A percentile compares a stretch with the other conserved stretches of the same genome.
Conservation (phyloP, 768 basidiomycete species). For the Leucogyrophana mollusca region DNA sequence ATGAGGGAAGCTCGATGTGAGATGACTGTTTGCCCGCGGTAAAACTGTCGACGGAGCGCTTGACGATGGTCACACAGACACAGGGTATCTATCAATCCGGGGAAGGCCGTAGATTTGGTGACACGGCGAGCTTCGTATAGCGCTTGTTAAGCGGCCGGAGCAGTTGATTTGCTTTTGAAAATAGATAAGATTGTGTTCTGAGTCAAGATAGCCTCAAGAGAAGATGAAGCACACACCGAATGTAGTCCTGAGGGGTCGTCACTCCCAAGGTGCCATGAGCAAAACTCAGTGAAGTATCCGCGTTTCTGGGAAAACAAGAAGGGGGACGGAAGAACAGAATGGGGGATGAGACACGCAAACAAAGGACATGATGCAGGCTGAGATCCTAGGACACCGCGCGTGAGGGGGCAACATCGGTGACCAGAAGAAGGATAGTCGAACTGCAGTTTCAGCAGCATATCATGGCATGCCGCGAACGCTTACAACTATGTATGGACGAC, state of each 20-base stretch:
- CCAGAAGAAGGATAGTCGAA: constrained; percentile 7
- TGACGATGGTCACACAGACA: no score
- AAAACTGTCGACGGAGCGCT: no score
- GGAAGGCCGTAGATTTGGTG: not conserved
- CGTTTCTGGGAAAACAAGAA: not conserved
- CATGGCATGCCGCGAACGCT: not conserved
- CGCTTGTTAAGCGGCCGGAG: constrained; percentile 1
- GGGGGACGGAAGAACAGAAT: no score
- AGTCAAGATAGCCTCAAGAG: constrained; percentile 4
- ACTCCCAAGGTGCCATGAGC: not conserved
- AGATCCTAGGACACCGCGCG: constrained; percentile 32
- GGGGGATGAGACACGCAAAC: no score
- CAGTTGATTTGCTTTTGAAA: constrained; percentile 2
- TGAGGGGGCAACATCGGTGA: constrained; percentile 7
- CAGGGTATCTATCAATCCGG: not conserved
- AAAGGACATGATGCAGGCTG: no score
- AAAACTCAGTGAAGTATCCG: constrained; percentile 4
- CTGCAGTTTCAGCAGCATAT: not conserved
- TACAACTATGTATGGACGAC: not conserved
- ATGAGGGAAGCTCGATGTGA: not conserved
- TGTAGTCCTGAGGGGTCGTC: not conserved
- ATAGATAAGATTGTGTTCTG: constrained; percentile 6
- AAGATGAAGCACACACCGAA: not conserved
- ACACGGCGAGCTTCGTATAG: not conserved
- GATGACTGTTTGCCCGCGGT: not conserved